Evolutionary conservation across 768 basidiomycete species (phyloP), one percentile per base, ranked within the genome.

Genomic region (Amanita phalloides): DNA sequence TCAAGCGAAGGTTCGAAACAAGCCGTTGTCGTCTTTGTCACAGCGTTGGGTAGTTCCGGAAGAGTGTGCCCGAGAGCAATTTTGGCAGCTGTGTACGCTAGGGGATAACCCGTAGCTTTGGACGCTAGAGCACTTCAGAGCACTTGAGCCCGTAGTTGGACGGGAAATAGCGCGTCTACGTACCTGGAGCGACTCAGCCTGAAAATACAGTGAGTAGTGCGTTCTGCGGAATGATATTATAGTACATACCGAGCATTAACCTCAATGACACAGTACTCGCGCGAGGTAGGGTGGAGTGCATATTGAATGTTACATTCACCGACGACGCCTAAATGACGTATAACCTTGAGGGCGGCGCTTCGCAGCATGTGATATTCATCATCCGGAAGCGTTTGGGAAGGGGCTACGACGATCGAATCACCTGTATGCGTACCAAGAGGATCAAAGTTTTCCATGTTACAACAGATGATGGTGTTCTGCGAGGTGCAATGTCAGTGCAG

Each of bases 361-460:
- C 96, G 88, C 57, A 98, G 75, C 96, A 98, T 98, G 71, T 99
- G 95, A 69, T 98, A 99, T 63, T 97, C 93, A 64, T 93, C 90
- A 60, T 98, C 96, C 28, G 95, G 90, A 17, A 99, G 71, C 0
- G 96, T 98, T 68, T 99, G 96, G 3, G 94, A 97, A 1, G 96
- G 96, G 3, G 96, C 96, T 39, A 98, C 93, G 61, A 99, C 96
- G 64, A 99, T 99, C 10, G 96, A 98, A 67, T 98, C 96, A 58
- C 96, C 96, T 17, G 96, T 99, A 66, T 99, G 96, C 21, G 91
- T 98, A 57, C 96, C 96, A 54, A 98, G 86, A 35, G 96, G 96
- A 63, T 99, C 96, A 58, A 99, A 99, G 71, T 99, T 98, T 71
- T 97, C 91, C 91, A 95, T 95, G 68, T 94, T 94, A 71, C 95